Base-by-base conservation (phyloP, 2,329 filamentous ascomycete species). In the Colletotrichum liriopes region DNA sequence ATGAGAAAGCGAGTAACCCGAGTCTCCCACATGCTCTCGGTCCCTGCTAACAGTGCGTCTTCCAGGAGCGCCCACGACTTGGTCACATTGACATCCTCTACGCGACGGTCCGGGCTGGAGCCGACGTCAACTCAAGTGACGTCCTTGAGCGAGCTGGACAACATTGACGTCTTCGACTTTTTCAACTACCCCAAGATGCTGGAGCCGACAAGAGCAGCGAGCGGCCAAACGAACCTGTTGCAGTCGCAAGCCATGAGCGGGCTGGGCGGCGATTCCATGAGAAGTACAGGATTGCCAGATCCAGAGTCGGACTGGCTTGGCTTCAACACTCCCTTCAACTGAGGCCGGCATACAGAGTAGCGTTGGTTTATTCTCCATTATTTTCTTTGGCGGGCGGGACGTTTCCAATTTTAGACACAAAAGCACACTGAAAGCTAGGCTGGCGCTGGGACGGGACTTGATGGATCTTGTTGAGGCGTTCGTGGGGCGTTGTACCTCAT, bases 131-230 rank as follows among this genome's bases (percentile, higher is more conserved):
- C 82, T 0, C 82, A 83, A 52, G 75, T 79, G 2, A 81, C 82
- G 5, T 81, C 83, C 0, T 77, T 83, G 5, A 80, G 77, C 72
- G 84, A 85, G 67, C 77, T 85, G 2, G 84, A 85, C 70, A 82
- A 81, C 55, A 83, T 85, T 26, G 83, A 85, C 35, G 79, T 85
- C 3, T 85, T 85, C 55, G 84, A 85, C 73, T 85, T 85, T 68
- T 85, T 85, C 76, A 84, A 85, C 32, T 83, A 82, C 52, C 84
- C 84, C 16, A 82, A 81, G 23, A 68, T 82, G 1, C 67, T 77
- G 1, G 76, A 78, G 39, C 67, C 67, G 37, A 54, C 29, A 29
- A 69, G 74, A 12, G 66, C 69, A 0, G 61, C 75, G 0, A 75
- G 69, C 5, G 75, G 76, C 1, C 78, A 81, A 39, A 75, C 75